phyloP scores from a whole-genome alignment of 2,329 filamentous ascomycete species.

The Pseudogymnoascus sp. region DNA sequence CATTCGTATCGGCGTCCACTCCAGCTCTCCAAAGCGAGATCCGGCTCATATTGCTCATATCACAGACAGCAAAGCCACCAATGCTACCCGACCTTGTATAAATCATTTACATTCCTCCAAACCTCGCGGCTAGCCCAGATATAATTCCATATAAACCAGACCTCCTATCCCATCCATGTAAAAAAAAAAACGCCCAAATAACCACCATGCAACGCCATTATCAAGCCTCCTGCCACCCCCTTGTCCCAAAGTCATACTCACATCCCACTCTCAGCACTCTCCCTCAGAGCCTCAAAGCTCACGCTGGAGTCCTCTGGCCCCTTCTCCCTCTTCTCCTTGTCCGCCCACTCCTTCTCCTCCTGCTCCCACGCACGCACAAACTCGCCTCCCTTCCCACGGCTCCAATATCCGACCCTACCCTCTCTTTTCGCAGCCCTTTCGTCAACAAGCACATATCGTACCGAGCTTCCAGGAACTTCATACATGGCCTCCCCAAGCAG shows the following conservation, averaged over 20 bases:
- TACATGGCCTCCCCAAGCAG: slow-evolving; percentile 76
- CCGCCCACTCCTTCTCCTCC: slow-evolving; percentile 40
- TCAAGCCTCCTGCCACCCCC: background rate
- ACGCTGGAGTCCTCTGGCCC: slow-evolving; percentile 5
- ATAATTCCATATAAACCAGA: background rate
- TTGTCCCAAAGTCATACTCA: background rate
- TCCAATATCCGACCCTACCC: slow-evolving; percentile 55
- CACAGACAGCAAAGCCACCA: background rate
- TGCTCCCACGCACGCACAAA: slow-evolving; percentile 60
- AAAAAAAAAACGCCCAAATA: too few species aligned
- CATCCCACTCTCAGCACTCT: slow-evolving; percentile 24
- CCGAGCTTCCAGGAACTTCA: slow-evolving; percentile 55
- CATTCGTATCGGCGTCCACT: background rate
- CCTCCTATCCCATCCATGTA: background rate
- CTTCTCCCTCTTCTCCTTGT: slow-evolving; percentile 11
- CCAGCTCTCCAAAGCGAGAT: background rate
- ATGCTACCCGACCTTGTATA: background rate
- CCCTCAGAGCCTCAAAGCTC: slow-evolving; percentile 24
- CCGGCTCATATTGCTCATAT: background rate
- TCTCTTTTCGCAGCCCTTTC: slow-evolving; percentile 52
- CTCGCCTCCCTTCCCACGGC: slow-evolving; percentile 62
- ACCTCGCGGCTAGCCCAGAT: background rate
- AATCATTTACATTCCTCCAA: background rate
- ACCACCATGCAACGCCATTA: background rate
- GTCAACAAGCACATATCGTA: slow-evolving; percentile 66